phyloP scores from a whole-genome alignment of 2,329 filamentous ascomycete species.

The Trichoderma koningiopsis region DNA sequence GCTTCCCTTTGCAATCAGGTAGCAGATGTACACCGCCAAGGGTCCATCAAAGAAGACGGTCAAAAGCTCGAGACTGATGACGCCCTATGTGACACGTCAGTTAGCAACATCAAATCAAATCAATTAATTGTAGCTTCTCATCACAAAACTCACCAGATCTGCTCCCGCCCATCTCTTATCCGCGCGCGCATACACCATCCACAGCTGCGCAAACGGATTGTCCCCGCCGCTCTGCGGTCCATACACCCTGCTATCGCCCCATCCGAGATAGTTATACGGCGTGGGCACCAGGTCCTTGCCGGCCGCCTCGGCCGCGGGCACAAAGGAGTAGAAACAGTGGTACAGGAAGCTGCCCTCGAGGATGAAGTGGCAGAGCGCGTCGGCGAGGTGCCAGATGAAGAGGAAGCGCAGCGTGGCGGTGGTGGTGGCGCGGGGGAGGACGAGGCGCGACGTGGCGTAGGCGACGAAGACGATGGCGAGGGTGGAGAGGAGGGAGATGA shows the following conservation, averaged over 20 bases:
- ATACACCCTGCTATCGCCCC: constrained; percentile 50
- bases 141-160: constrained; percentile 51
- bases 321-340: constrained; percentile 80
- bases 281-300: constrained; percentile 48
- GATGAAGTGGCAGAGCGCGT: constrained; percentile 86
- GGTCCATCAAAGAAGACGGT: constrained; percentile 66
- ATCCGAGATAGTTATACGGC: constrained; percentile 55
- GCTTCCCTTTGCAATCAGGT: constrained; percentile 58
- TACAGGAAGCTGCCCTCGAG: constrained; percentile 92
- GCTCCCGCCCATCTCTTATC: constrained; percentile 65
- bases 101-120: constrained; percentile 13
- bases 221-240: constrained; percentile 59
- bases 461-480: constrained; percentile 54
- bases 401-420: constrained; percentile 67
- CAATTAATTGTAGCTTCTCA: not conserved
- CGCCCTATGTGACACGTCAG: constrained; percentile 43
- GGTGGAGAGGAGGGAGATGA: constrained; percentile 59
- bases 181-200: constrained; percentile 70
- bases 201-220: constrained; percentile 60
- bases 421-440: constrained; percentile 52
- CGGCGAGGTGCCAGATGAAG: constrained; percentile 94
- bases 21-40: constrained; percentile 61
- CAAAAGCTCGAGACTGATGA: constrained; percentile 66
- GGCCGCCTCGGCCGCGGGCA: constrained; percentile 38
- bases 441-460: constrained; percentile 50